Evolutionary conservation across 2,329 filamentous ascomycete genomes (phyloP).

Genomic region (Neurospora crassa): DNA sequence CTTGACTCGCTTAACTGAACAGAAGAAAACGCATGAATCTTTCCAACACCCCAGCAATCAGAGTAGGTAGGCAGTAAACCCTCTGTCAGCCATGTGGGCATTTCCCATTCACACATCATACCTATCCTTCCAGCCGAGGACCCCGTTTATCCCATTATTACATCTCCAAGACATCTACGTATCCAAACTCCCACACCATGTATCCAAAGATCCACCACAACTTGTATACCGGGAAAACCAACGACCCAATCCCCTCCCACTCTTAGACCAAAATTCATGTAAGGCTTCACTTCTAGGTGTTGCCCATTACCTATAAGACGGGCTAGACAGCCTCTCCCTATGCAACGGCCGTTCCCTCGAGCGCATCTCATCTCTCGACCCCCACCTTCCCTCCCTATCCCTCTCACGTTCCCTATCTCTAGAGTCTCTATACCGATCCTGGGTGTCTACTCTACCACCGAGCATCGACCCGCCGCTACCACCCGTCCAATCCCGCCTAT

Average conservation of each 20-base stretch:
- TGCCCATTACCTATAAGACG: not conserved
- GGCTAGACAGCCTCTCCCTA: constrained; percentile 2
- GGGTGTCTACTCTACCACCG: constrained; percentile 3
- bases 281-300: not conserved
- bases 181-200: not conserved
- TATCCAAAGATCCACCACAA: not conserved
- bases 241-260: not conserved
- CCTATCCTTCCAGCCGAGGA: not conserved
- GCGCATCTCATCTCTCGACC: constrained; percentile 21
- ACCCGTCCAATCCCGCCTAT: constrained; percentile 24
- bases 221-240: not conserved
- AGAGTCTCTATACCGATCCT: not conserved
- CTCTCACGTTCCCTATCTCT: constrained; percentile 20
- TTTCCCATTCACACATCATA: not conserved
- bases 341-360: constrained; percentile 1
- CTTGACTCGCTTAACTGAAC: not conserved
- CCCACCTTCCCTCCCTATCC: constrained; percentile 10
- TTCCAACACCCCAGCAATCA: not conserved
- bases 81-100: not conserved
- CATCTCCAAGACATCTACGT: not conserved
- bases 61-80: not conserved
- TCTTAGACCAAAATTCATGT: no score
- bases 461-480: constrained; percentile 6
- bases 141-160: not conserved
- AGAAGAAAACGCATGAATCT: not conserved